Conservation (phyloP, 2,329 filamentous ascomycete species). For the Cladophialophora psammophila region DNA sequence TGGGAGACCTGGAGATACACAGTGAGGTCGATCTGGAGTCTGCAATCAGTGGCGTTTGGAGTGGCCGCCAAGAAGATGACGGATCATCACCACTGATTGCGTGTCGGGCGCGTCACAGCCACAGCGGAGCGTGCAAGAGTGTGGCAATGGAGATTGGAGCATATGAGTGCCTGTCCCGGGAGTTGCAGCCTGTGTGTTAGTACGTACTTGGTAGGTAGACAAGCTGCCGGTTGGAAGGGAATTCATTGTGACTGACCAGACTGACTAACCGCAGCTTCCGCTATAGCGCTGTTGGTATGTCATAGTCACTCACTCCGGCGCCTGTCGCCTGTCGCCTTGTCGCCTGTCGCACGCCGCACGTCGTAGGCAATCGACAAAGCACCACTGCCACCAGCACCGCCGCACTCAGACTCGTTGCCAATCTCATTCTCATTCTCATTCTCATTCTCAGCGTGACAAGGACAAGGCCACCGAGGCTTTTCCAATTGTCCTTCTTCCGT, state of each 20-base stretch:
- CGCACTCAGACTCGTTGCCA: conserved; percentile 5
- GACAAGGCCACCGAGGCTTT: conserved; percentile 14
- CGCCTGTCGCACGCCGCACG: conserved; percentile 4
- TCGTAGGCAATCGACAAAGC: conserved; percentile 8
- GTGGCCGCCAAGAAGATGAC: conserved; percentile 18
- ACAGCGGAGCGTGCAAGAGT: conserved; percentile 11
- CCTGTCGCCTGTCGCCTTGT: conserved; percentile 4
- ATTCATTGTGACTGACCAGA: neutral
- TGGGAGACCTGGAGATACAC: neutral
- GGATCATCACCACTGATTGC: conserved; percentile 20
- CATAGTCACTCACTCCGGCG: conserved; percentile 18
- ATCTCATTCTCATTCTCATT: conserved; percentile 26
- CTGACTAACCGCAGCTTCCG: conserved; percentile 24
- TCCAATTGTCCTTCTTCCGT: conserved; percentile 5
- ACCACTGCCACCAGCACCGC: conserved; percentile 2
- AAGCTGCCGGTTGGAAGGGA: neutral
- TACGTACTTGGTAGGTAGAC: conserved; percentile 1
- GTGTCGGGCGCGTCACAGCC: conserved; percentile 30
- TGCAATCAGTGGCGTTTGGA: too few species aligned
- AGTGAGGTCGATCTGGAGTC: neutral
- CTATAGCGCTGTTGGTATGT: conserved; percentile 27
- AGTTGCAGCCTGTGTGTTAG: neutral
- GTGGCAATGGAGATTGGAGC: conserved; percentile 20
- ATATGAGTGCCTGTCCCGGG: conserved; percentile 12
- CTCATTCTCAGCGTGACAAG: conserved; percentile 22